phyloP scores from a whole-genome alignment of 805 yeast species.

The Pichia gijzeniarum region DNA sequence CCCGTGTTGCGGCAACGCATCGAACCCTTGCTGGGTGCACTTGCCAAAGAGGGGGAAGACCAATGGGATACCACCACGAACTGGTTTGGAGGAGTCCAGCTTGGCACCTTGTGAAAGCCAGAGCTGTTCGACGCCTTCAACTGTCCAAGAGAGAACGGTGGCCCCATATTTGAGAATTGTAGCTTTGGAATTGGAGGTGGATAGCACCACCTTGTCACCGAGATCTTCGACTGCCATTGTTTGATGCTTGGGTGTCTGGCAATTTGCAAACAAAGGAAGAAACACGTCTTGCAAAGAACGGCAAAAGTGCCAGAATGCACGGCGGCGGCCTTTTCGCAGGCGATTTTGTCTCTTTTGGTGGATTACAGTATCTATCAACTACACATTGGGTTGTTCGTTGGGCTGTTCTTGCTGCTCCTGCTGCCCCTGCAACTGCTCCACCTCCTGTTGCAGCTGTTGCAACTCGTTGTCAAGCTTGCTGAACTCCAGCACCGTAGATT shows the following conservation, averaged over 20 bases:
- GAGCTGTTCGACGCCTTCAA: conserved; percentile 68
- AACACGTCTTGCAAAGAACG: too few species aligned
- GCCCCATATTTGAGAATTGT: conserved; percentile 83
- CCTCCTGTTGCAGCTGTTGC: conserved; percentile 1
- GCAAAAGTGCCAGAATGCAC: too few species aligned
- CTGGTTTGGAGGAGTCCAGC: conserved; percentile 88
- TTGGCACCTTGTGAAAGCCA: conserved; percentile 78
- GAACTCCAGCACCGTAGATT: conserved; percentile 5
- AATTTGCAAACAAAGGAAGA: neutral
- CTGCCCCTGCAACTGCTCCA: neutral
- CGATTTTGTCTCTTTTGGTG: too few species aligned
- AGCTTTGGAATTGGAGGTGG: conserved; percentile 46
- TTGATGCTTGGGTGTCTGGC: neutral
- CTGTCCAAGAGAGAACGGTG: conserved; percentile 75
- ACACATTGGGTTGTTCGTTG: neutral
- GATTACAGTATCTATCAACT: too few species aligned
- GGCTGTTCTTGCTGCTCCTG: neutral
- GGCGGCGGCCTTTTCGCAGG: too few species aligned
- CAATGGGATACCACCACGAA: conserved; percentile 94
- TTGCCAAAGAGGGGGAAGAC: conserved; percentile 95
- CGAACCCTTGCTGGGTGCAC: conserved; percentile 50
- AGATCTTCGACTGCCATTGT: conserved; percentile 62
- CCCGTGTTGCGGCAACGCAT: conserved; percentile 87
- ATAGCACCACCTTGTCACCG: conserved; percentile 55
- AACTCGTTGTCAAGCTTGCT: conserved; percentile 11